Evolutionary conservation across 345 rosid species (phyloP), one percentile per base, ranked within the genome.

Genomic region (Salix suchowensis): DNA sequence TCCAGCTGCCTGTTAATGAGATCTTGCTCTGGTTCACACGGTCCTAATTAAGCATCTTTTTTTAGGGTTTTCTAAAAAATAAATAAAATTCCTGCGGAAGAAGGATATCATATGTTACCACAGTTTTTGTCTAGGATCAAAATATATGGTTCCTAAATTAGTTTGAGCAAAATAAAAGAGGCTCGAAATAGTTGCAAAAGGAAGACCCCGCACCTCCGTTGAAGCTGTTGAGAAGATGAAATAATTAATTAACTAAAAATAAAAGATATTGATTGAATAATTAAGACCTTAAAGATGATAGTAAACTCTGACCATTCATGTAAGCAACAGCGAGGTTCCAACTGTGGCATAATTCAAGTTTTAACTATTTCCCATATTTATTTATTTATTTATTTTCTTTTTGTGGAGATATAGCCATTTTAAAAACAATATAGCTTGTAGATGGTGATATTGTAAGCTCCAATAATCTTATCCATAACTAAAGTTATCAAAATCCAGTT

Each of bases 381-480:
- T 32, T 1, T 2, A 2, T 2, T 0, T 10, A 30, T 30, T 1
- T 2, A 2, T 2, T 0, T 11, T 23, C 13, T 54, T 21, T 21
- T 11, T 21, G 61, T 21, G 62, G 28, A 21, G 28, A n/a, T 13
- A 55, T 55, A 1, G 11, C 28, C 3, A 13, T 32, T 32, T 13
- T 13, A n/a, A n/a, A 54, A 58, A 58, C 28, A 58, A n/a, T n/a
- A 58, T n/a, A 8, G 4, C 4, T 1, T 26, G 64, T 58, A 19
- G n/a, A 19, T 19, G 23, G 10, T 52, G 23, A 18, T 19, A 19
- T 52, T 52, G 8, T 52, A 50, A 50, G 2, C n/a, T 50, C 16
- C 0, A 44, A 11, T 13, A 44, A 12, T 13, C 11, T 9, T 40
- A 40, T 39, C 11, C 42, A 9, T 7, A 39, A 39, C 9, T 39